phyloP scores from a whole-genome alignment of 805 yeast genomes.

The Wickerhamiella azyma region DNA sequence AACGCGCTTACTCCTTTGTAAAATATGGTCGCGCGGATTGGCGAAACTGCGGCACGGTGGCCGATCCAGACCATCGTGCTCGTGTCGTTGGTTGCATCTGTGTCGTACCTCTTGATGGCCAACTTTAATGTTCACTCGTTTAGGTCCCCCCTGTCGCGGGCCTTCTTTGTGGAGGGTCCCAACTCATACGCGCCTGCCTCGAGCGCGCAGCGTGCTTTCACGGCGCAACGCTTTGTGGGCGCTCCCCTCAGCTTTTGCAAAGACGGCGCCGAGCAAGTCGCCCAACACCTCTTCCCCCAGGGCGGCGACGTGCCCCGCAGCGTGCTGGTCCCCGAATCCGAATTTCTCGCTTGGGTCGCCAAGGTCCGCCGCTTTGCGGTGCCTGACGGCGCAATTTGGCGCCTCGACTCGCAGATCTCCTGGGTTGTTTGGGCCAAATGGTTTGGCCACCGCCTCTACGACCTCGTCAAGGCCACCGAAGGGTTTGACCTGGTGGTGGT shows the following conservation, averaged over 20 bases:
- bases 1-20: background rate
- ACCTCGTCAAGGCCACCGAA: constrained; percentile 49
- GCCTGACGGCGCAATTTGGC: constrained; percentile 27
- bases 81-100: constrained; percentile 60
- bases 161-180: constrained; percentile 13
- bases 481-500: constrained; percentile 72
- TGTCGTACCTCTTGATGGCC: constrained; percentile 57
- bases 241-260: constrained; percentile 14
- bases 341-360: constrained; percentile 22
- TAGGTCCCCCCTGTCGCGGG: constrained; percentile 16
- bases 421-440: constrained; percentile 27
- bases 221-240: constrained; percentile 15
- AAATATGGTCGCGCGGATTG: constrained; percentile 7
- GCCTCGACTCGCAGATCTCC: constrained; percentile 29
- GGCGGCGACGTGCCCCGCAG: constrained; percentile 28
- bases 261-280: constrained; percentile 1
- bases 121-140: constrained; percentile 25
- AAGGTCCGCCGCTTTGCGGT: constrained; percentile 18
- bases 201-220: background rate
- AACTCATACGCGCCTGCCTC: constrained; percentile 12
- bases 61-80: constrained; percentile 78
- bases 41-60: constrained; percentile 25
- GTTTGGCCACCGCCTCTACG: constrained; percentile 23
- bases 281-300: constrained; percentile 5
- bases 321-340: constrained; percentile 15